Base-by-base conservation (phyloP, 1,139 yeast genomes). In the Pneumocystis canis region DNA sequence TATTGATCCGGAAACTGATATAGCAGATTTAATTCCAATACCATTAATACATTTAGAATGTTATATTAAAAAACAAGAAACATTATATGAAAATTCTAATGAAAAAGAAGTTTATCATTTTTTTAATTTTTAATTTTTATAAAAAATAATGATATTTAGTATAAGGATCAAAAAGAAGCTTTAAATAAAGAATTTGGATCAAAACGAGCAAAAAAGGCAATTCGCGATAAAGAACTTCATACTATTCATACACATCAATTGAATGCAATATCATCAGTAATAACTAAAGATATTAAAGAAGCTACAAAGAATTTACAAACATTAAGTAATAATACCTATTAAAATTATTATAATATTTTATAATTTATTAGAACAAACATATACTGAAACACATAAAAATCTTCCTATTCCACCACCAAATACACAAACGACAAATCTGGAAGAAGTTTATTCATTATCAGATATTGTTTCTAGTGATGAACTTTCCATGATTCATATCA, bases 161-260 rank as follows among this genome's bases (percentile, higher is more conserved):
- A 53, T 53, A 18, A 30, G 16, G 63, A 61, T 16, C 88, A 87
- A 75, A 81, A 96, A 73, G 87, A 82, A 67, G 87, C 88, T 2
- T 80, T 92, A 70, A 98, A 98, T 71, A 92, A 89, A 74, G 94
- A 95, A 1, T 92, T 92, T 69, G 99, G 99, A 80, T 90, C 98
- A 66, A 89, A 88, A 76, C 90, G 85, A 76, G 97, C 97, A 66
- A 90, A 89, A 76, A 86, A 88, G 71, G 95, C 96, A 53, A 87
- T 94, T 71, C 78, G 82, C 62, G 90, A 85, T 72, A 75, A 84
- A 71, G 94, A 85, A 71, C 82, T 86, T 74, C 92, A 92, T 75
- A 81, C 86, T 71, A 84, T 92, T 72, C 97, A 92, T 73, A 81
- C 96, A 1, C 94, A 83, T 61, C 83, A 84, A 73, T 79, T 90